Evolutionary conservation across 441 rosid species (phyloP).

Genomic region (Adansonia rubrostipa): DNA sequence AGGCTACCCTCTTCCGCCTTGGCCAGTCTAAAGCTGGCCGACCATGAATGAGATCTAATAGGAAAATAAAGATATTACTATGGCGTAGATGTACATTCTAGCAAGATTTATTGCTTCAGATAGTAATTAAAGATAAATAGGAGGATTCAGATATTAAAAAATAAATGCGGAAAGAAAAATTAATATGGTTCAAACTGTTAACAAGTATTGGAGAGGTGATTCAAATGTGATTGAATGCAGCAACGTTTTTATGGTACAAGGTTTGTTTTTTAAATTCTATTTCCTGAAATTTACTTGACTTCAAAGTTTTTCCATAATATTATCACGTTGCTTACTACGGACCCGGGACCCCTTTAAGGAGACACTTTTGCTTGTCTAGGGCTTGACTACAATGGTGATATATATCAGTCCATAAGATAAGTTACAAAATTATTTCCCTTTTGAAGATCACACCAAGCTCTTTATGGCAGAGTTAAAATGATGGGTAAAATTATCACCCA

Average conservation of each 20-base stretch:
- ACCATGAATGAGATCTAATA: constrained; percentile 65
- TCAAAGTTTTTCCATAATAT: not conserved
- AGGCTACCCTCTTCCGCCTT: constrained; percentile 76
- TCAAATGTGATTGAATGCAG: too few relatives aligned
- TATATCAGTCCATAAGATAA: not conserved
- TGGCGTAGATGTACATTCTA: not conserved
- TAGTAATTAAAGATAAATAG: not conserved
- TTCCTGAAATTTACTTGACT: not conserved
- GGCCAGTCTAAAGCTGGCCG: constrained; percentile 83
- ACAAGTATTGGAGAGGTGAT: not conserved
- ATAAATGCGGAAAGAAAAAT: not conserved
- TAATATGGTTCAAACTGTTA: not conserved
- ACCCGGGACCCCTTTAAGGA: not conserved
- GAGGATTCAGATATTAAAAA: not conserved
- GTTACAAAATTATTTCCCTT: not conserved
- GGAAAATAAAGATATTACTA: not conserved
- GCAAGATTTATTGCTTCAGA: constrained; percentile 7
- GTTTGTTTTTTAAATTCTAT: not conserved
- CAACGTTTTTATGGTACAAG: not conserved
- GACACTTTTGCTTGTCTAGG: not conserved
- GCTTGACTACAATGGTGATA: not conserved
- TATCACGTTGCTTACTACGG: not conserved
- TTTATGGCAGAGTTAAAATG: not conserved
- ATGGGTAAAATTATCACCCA: not conserved
- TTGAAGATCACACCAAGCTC: not conserved